These are phyloP conservation scores for Gentiana straminea DNA, from an alignment of 257 asterid species.

Conservation along the genomic window DNA sequence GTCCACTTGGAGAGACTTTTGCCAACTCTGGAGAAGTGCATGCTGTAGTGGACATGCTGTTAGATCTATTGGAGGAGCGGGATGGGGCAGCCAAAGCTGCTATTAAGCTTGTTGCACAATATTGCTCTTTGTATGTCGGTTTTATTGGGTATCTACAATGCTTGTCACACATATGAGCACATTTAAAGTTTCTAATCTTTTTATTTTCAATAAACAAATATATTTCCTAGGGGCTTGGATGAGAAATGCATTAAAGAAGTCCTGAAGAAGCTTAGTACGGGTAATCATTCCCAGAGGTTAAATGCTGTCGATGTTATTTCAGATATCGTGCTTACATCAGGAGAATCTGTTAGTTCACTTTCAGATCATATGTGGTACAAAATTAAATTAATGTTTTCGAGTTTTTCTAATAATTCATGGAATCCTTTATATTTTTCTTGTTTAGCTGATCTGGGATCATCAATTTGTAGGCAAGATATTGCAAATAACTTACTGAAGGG, in stretches of 20 bases:
- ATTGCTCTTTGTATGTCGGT: constrained; percentile 54
- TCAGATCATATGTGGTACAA: constrained; percentile 40
- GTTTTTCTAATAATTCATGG: neutral
- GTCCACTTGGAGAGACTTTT: constrained; percentile 29
- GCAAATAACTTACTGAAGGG: constrained; percentile 53
- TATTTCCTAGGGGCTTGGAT: constrained; percentile 54
- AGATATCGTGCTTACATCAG: constrained; percentile 45
- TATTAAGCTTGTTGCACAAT: constrained; percentile 72
- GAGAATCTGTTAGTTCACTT: constrained; percentile 36
- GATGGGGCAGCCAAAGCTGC: constrained; percentile 84
- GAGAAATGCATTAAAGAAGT: constrained; percentile 45
- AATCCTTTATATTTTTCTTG: neutral
- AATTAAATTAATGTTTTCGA: neutral
- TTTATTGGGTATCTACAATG: constrained; percentile 4
- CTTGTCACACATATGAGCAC: constrained; percentile 9
- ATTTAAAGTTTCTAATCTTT: constrained; percentile 4
- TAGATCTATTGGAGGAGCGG: constrained; percentile 67
- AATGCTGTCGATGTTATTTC: constrained; percentile 71
- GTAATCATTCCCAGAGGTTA: constrained; percentile 48
- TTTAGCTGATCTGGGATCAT: constrained; percentile 8
- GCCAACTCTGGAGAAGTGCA: constrained; percentile 42
- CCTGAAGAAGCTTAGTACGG: constrained; percentile 42
- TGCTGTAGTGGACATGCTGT: constrained; percentile 46
- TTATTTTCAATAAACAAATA: neutral
- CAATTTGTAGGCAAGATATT: constrained; percentile 57